Base-by-base conservation (phyloP, 352 stramenopile species). In the Saprolegnia parasitica region DNA sequence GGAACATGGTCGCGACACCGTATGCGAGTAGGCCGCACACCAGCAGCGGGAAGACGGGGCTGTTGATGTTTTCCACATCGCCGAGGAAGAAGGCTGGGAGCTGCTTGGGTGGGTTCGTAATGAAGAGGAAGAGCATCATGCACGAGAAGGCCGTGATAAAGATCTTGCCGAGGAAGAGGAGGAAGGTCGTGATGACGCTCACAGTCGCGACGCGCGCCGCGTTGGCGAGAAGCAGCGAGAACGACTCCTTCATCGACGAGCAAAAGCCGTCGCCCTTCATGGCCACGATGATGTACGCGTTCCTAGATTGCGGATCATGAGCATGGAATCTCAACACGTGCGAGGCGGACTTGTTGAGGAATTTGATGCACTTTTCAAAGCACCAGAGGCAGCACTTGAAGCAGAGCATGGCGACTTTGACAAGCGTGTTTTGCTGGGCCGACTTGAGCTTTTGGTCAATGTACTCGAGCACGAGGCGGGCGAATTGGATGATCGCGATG, bases 211-310 rank as follows among this genome's bases (percentile, higher is more conserved):
- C 89, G 9, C 94, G 86, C 55, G 86, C 80, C 26, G 96, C 89
- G 80, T 99, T 99, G 39, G 93, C 86, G 45, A 98, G 78, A 35
- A 99, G 92, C 42, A 99, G 81, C 67, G 95, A 93, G 77, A 99
- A 99, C 47, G 95, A 95, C 74, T 96, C 85, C 52, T 95, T 97
- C 72, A 96, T 94, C 35, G 89, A 87, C 40, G 81, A 88, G 72
- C 87, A 95, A 73, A 97, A 96, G 71, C 78, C 84, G 35, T 65
- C 71, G 47, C 90, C 89, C 75, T 91, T 95, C 81, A 97, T 96
- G 18, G 88, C 88, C 32, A 92, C 81, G 18, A 95, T 76, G 72
- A 97, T 95, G 71, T 91, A 97, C 24, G 89, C 86, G 65, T 95
- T 93, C 47, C 73, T 79, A 39, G 24, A 20, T 24, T 18, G 11